A percentile compares a stretch with the other conserved stretches of the same genome.
phyloP scores from a whole-genome alignment of 352 stramenopile genomes.

The Lagenidium giganteum region DNA sequence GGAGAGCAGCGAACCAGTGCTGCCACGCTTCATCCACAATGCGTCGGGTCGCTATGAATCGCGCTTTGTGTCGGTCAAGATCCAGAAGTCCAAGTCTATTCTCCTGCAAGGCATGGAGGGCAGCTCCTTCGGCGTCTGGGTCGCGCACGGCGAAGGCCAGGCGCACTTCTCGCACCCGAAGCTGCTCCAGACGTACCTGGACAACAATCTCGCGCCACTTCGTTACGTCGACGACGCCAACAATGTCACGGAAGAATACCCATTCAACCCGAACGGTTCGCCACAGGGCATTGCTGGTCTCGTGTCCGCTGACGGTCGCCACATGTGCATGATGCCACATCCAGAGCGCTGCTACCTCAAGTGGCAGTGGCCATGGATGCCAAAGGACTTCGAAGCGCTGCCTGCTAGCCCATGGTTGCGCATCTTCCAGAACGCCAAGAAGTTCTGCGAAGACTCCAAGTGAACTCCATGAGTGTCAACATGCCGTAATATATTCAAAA shows the following conservation, averaged over 20 bases:
- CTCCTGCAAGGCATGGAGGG: conserved; percentile 98
- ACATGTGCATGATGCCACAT: conserved; percentile 99
- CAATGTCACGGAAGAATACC: conserved; percentile 94
- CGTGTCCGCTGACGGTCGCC: conserved; percentile 94
- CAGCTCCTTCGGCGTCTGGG: conserved; percentile 96
- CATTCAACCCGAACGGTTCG: conserved; percentile 99
- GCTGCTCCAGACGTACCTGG: conserved; percentile 85
- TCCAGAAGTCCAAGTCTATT: conserved; percentile 93
- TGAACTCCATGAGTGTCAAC: conserved; percentile 11
- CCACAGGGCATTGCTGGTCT: conserved; percentile 95
- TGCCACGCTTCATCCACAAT: conserved; percentile 98
- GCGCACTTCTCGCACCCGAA: conserved; percentile 95
- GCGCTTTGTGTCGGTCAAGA: conserved; percentile 95
- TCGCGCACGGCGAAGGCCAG: conserved; percentile 90
- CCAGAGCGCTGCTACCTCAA: conserved; percentile 96
- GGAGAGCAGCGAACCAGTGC: conserved; percentile 46
- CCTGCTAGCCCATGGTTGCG: conserved; percentile 94
- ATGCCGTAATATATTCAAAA: too few species aligned
- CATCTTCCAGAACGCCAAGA: conserved; percentile 98
- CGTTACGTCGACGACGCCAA: conserved; percentile 97
- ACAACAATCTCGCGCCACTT: conserved; percentile 92
- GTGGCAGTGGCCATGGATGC: conserved; percentile 98
- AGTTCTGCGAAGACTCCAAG: conserved; percentile 89
- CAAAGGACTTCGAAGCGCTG: conserved; percentile 72
- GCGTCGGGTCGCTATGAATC: conserved; percentile 95